A percentile compares a stretch with the other conserved stretches of the same genome.
These are phyloP conservation scores for Cardamine resedifolia DNA, from an alignment of 345 rosid genomes.

Conservation along the genomic window DNA sequence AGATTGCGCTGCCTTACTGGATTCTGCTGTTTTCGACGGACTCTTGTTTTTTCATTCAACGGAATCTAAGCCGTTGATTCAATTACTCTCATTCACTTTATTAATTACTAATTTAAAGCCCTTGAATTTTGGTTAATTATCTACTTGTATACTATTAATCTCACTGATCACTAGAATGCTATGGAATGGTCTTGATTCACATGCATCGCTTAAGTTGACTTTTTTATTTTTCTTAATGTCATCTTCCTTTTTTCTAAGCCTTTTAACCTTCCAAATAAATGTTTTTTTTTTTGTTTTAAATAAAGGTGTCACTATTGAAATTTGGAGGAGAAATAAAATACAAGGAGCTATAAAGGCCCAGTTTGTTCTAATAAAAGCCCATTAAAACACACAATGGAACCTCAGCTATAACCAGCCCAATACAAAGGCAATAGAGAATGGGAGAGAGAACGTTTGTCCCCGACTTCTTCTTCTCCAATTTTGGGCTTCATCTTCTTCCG, in stretches of 20 bases:
- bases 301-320: too few relatives aligned
- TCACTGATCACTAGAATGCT: slow-evolving; percentile 19
- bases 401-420: not conserved
- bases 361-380: not conserved
- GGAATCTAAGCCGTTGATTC: slow-evolving; percentile 9
- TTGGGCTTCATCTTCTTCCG: too few relatives aligned
- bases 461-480: too few relatives aligned
- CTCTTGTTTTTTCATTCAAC: not conserved
- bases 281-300: not conserved
- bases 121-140: slow-evolving; percentile 2
- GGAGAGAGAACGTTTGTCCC: too few relatives aligned
- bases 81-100: not conserved
- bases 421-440: not conserved
- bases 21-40: not conserved
- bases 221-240: not conserved
- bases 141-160: not conserved
- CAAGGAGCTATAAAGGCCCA: not conserved
- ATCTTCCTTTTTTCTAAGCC: not conserved
- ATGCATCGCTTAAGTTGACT: slow-evolving; percentile 15
- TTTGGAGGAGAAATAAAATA: not conserved
- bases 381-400: not conserved
- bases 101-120: not conserved
- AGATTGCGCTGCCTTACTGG: not conserved
- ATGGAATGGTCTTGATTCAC: slow-evolving; percentile 20
- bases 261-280: not conserved